Evolutionary conservation across 495 filamentous ascomycete genomes (phyloP).

Genomic region (Tuber aestivum): DNA sequence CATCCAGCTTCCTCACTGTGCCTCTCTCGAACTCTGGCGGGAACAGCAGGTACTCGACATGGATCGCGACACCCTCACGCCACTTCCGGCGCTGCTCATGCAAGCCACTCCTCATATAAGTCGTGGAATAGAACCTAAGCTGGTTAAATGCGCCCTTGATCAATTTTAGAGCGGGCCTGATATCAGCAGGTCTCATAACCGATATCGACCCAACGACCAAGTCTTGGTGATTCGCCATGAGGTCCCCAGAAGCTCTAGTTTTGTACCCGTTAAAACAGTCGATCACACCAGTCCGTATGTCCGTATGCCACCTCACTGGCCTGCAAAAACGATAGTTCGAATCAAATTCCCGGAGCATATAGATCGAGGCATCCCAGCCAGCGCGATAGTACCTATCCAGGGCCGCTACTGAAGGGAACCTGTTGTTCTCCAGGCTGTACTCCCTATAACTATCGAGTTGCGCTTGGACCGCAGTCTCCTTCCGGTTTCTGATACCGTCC

Average conservation of each 20-base stretch:
- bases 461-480: background rate
- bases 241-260: slow-evolving; percentile 12
- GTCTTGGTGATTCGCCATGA: slow-evolving; percentile 20
- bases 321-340: slow-evolving; percentile 2
- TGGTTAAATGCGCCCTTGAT: slow-evolving; percentile 25
- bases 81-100: background rate
- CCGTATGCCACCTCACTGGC: slow-evolving; percentile 29
- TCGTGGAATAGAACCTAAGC: slow-evolving; percentile 25
- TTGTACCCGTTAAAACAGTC: slow-evolving; percentile 27
- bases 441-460: background rate
- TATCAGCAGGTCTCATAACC: slow-evolving; percentile 20
- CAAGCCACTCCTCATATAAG: slow-evolving; percentile 8
- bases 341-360: background rate
- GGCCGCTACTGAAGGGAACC: background rate
- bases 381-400: background rate
- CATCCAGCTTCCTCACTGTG: slow-evolving; percentile 9
- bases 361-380: background rate
- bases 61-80: slow-evolving; percentile 19
- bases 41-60: slow-evolving; percentile 28
- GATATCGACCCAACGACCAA: slow-evolving; percentile 29
- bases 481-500: background rate
- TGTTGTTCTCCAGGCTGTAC: background rate
- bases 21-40: slow-evolving; percentile 25
- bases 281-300: slow-evolving; percentile 22
- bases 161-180: slow-evolving; percentile 21